phyloP scores from a whole-genome alignment of 345 rosid species.

The Gossypium stocksii region DNA sequence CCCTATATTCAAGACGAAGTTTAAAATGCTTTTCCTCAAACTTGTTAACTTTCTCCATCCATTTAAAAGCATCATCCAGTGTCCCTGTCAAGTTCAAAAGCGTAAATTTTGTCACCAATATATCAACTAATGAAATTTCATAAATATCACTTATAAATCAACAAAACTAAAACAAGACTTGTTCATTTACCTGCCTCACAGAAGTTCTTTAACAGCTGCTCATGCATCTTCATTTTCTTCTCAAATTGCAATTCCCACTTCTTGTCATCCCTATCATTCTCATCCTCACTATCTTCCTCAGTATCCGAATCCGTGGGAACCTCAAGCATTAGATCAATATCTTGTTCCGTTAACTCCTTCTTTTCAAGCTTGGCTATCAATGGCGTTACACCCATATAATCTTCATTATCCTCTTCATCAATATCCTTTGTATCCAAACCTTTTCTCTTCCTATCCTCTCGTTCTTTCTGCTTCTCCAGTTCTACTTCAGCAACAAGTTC shows the following conservation, averaged over 20 bases:
- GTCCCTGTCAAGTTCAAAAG: constrained; percentile 40
- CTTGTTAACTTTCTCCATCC: constrained; percentile 74
- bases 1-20: constrained; percentile 71
- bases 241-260: constrained; percentile 36
- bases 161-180: neutral
- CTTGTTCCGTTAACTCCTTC: constrained; percentile 41
- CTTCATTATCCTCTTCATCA: constrained; percentile 80
- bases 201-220: constrained; percentile 60
- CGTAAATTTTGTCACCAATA: neutral
- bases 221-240: constrained; percentile 57
- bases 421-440: constrained; percentile 75
- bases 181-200: constrained; percentile 39
- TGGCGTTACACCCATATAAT: constrained; percentile 68
- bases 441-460: constrained; percentile 55
- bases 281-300: constrained; percentile 56
- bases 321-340: constrained; percentile 35
- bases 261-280: constrained; percentile 21
- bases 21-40: constrained; percentile 79
- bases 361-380: constrained; percentile 75
- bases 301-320: constrained; percentile 78
- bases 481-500: constrained; percentile 60
- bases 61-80: constrained; percentile 65
- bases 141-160: neutral
- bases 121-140: neutral
- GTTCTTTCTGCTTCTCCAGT: constrained; percentile 67